Evolutionary conservation across 2,329 filamentous ascomycete species (phyloP).

Genomic region (Pseudophaeomoniella oleicola): DNA sequence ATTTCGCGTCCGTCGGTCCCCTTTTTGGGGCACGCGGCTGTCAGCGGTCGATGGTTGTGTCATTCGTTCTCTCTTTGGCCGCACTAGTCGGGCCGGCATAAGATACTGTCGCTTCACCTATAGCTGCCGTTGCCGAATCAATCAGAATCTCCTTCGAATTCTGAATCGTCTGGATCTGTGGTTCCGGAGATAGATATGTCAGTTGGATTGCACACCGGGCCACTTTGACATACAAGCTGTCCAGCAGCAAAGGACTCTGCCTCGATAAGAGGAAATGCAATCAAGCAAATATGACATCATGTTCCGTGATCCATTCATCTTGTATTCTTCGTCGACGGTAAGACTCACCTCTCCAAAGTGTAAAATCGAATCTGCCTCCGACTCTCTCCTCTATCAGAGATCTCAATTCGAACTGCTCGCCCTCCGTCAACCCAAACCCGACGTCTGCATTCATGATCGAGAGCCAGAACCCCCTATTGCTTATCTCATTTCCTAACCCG

Average conservation of each 20-base stretch:
- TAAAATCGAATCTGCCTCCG: constrained; percentile 1
- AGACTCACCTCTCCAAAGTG: background rate
- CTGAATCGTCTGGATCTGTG: background rate
- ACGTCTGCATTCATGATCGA: constrained; percentile 1
- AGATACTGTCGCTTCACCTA: too few species aligned
- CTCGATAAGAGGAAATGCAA: background rate
- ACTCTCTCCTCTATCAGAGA: background rate
- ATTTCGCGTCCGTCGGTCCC: too few species aligned
- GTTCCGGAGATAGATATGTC: background rate
- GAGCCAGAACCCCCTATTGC: background rate
- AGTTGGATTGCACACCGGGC: background rate
- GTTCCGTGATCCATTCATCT: background rate
- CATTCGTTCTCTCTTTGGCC: too few species aligned
- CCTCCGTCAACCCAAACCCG: background rate
- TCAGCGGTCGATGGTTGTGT: too few species aligned
- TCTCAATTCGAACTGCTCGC: too few species aligned
- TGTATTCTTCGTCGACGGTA: too few species aligned
- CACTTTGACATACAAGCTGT: background rate
- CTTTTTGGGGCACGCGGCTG: too few species aligned
- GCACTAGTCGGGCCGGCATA: too few species aligned
- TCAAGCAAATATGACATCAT: background rate
- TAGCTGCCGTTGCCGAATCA: too few species aligned
- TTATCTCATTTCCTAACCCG: background rate
- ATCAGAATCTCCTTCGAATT: constrained; percentile 1
- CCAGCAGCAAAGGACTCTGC: background rate